phyloP scores from a whole-genome alignment of 2,329 filamentous ascomycete species.

The Ceratocystis huliohia region DNA sequence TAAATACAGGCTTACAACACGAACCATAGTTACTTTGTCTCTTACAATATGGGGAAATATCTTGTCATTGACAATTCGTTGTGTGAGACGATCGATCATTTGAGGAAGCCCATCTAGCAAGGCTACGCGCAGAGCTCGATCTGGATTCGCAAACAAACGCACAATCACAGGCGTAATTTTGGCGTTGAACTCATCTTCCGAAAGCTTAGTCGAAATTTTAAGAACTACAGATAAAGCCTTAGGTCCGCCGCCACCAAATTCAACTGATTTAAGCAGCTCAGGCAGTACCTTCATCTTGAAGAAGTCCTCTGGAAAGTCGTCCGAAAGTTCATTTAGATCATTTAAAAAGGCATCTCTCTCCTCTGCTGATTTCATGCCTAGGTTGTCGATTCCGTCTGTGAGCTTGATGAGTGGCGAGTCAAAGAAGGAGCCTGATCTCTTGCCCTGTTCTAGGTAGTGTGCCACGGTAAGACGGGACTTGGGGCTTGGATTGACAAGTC shows the following conservation, averaged over 20 bases:
- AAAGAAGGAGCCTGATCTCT: slow-evolving; percentile 72
- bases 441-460: slow-evolving; percentile 83
- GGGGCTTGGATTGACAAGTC: slow-evolving; percentile 75
- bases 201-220: slow-evolving; percentile 78
- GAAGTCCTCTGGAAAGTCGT: slow-evolving; percentile 95
- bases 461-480: slow-evolving; percentile 74
- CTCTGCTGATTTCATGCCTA: slow-evolving; percentile 72
- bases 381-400: slow-evolving; percentile 81
- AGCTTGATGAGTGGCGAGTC: slow-evolving; percentile 85
- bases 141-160: slow-evolving; percentile 77
- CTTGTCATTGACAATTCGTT: slow-evolving; percentile 86
- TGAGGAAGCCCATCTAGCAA: slow-evolving; percentile 74
- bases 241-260: slow-evolving; percentile 89
- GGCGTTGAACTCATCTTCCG: slow-evolving; percentile 76
- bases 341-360: slow-evolving; percentile 75
- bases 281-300: slow-evolving; percentile 95
- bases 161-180: slow-evolving; percentile 78
- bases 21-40: background rate
- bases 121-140: slow-evolving; percentile 82
- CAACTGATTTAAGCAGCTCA: slow-evolving; percentile 94
- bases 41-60: slow-evolving; percentile 86
- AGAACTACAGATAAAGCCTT: slow-evolving; percentile 80
- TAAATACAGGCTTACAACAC: background rate
- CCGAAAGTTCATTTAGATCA: slow-evolving; percentile 72
- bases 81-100: slow-evolving; percentile 83